A percentile compares a stretch with the other conserved stretches of the same genome.
Evolutionary conservation across 225 moss, liverwort and hornwort genomes (phyloP).

Genomic region (Asterella californica): DNA sequence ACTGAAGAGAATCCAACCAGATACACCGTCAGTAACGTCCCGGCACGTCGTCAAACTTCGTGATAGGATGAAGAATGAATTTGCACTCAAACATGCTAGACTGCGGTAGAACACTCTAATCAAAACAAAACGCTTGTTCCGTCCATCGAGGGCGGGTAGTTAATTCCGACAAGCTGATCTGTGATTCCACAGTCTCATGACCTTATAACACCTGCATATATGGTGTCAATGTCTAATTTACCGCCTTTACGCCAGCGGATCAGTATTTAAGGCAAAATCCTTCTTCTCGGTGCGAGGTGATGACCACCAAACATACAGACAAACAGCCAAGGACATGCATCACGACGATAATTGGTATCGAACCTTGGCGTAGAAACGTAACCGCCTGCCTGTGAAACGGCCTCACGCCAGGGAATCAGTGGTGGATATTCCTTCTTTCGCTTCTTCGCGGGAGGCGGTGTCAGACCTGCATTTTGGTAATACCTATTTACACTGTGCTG

Average conservation of each 20-base stretch:
- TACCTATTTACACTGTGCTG: conserved; percentile 43
- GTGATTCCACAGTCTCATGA: too few relatives aligned
- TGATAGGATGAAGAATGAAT: too few relatives aligned
- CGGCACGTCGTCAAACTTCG: too few relatives aligned
- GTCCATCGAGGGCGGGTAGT: too few relatives aligned
- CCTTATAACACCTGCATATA: too few relatives aligned
- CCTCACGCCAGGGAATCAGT: conserved; percentile 86
- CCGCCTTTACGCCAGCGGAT: too few relatives aligned
- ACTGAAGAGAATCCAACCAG: conserved; percentile 35
- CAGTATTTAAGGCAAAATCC: too few relatives aligned
- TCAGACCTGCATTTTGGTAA: conserved; percentile 36
- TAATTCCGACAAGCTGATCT: too few relatives aligned
- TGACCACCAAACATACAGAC: not conserved
- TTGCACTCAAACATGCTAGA: too few relatives aligned
- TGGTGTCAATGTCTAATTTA: too few relatives aligned
- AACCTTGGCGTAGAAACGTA: conserved; percentile 80
- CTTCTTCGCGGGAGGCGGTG: conserved; percentile 56
- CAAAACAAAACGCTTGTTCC: too few relatives aligned
- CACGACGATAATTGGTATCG: not conserved
- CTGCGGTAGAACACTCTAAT: too few relatives aligned
- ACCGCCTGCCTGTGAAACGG: conserved; percentile 69
- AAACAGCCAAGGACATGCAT: not conserved
- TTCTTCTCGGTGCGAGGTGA: not conserved
- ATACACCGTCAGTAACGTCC: not conserved
- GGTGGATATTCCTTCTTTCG: conserved; percentile 69